Conservation (phyloP, 805 yeast species). For the Saccharomyces cerevisiae region DNA sequence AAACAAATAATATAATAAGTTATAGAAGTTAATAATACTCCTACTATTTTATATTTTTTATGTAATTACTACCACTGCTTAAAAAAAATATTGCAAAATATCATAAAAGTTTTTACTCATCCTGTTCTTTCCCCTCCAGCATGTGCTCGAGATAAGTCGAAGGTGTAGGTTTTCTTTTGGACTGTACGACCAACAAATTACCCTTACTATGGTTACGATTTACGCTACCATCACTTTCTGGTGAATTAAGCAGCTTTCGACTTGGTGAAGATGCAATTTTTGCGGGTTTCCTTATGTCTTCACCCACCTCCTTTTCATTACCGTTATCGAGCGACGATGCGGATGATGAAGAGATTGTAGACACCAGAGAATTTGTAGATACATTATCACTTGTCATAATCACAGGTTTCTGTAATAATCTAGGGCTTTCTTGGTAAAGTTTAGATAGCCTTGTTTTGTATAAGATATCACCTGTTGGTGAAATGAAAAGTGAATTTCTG, state of each 20-base stretch:
- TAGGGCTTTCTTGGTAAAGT: background rate
- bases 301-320: background rate
- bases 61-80: background rate
- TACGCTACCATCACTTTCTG: slow-evolving; percentile 15
- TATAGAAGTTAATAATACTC: background rate
- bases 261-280: slow-evolving; percentile 16
- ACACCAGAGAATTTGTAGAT: background rate
- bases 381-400: background rate
- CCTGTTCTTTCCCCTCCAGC: slow-evolving; percentile 8
- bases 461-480: slow-evolving; percentile 61
- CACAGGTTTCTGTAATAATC: background rate
- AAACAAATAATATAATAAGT: background rate
- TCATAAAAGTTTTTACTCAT: background rate
- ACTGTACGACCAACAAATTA: background rate
- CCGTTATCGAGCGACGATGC: background rate
- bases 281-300: background rate
- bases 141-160: slow-evolving; percentile 20
- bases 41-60: slow-evolving; percentile 1
- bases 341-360: background rate
- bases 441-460: background rate
- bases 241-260: slow-evolving; percentile 13
- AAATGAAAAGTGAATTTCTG: slow-evolving; percentile 48
- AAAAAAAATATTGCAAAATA: background rate
- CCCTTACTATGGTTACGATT: background rate
- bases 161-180: slow-evolving; percentile 10